Percentiles rank a stretch among this genome's conserved stretches.
These are phyloP conservation scores for Alternaria metachromatica DNA, from an alignment of 2,329 filamentous ascomycete genomes.

Conservation along the genomic window DNA sequence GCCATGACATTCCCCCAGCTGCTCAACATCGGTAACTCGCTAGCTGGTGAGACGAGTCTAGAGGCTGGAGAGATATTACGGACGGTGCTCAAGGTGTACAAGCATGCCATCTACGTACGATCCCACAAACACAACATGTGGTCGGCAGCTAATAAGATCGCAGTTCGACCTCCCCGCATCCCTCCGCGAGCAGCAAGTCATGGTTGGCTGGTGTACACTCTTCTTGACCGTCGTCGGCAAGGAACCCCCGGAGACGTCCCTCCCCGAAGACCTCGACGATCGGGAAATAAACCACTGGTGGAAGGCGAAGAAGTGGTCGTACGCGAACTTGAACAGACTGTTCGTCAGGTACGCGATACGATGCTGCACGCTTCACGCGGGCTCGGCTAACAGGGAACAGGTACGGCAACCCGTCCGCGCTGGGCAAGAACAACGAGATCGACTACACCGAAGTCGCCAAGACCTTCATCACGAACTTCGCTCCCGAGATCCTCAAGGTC, in stretches of 20 bases:
- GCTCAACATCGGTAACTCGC: slow-evolving; percentile 82
- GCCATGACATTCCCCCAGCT: slow-evolving; percentile 88
- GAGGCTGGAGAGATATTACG: slow-evolving; percentile 98
- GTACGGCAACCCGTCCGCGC: slow-evolving; percentile 84
- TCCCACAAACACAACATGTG: slow-evolving; percentile 6
- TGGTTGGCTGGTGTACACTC: slow-evolving; percentile 94
- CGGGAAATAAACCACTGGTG: slow-evolving; percentile 97
- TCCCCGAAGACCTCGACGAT: slow-evolving; percentile 81
- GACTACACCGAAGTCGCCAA: slow-evolving; percentile 85
- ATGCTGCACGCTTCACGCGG: slow-evolving; percentile 25
- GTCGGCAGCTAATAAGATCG: slow-evolving; percentile 32
- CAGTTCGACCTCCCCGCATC: slow-evolving; percentile 85
- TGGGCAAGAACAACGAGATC: slow-evolving; percentile 75
- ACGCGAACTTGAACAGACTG: slow-evolving; percentile 94
- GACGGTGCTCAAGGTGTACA: slow-evolving; percentile 94
- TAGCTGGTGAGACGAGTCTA: slow-evolving; percentile 88
- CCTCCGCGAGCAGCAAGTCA: slow-evolving; percentile 79
- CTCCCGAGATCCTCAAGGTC: slow-evolving; percentile 93
- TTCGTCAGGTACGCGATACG: slow-evolving; percentile 77
- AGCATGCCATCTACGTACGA: slow-evolving; percentile 94
- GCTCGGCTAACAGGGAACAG: slow-evolving; percentile 55
- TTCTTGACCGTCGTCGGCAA: slow-evolving; percentile 92
- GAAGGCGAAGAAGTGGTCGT: slow-evolving; percentile 99
- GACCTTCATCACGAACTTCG: slow-evolving; percentile 87
- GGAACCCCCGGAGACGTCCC: slow-evolving; percentile 76